Evolutionary conservation across 768 basidiomycete genomes (phyloP).

Genomic region (Boletus coccyginus): DNA sequence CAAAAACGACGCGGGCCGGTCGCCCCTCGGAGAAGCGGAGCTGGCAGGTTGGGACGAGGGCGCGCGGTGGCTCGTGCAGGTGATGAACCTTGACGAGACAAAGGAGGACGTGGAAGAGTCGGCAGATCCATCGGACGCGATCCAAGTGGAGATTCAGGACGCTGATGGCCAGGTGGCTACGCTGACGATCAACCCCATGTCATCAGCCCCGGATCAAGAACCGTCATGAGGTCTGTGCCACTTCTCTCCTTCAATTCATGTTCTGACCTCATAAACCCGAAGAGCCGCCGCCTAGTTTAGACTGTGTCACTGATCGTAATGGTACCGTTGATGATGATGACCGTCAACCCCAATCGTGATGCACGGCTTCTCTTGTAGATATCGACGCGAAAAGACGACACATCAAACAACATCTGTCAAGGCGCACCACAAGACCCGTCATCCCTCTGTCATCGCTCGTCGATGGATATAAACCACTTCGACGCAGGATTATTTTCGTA

Average conservation of each 20-base stretch:
- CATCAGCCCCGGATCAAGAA: not conserved
- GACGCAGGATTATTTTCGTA: conserved; percentile 22
- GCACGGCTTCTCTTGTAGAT: not conserved
- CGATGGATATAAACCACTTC: conserved; percentile 4
- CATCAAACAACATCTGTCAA: not conserved
- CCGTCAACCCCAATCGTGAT: no score
- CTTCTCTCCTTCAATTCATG: no score
- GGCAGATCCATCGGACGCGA: conserved; percentile 35
- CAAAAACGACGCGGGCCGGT: conserved; percentile 68
- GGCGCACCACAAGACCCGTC: no score
- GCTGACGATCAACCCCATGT: conserved; percentile 45
- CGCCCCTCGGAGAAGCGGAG: conserved; percentile 82
- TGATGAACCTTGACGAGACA: conserved; percentile 69
- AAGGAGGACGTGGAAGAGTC: conserved; percentile 25
- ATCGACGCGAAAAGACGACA: conserved; percentile 7
- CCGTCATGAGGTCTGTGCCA: not conserved
- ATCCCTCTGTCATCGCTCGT: conserved; percentile 10
- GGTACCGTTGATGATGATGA: no score
- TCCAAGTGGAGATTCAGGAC: conserved; percentile 71
- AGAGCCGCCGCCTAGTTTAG: not conserved
- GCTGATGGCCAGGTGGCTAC: conserved; percentile 66
- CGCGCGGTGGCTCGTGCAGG: conserved; percentile 74
- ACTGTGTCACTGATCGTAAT: no score
- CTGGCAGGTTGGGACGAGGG: conserved; percentile 80
- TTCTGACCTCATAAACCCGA: no score